These are phyloP conservation scores for Harringtonia lauricola DNA, from an alignment of 2,329 filamentous ascomycete genomes.

Conservation along the genomic window DNA sequence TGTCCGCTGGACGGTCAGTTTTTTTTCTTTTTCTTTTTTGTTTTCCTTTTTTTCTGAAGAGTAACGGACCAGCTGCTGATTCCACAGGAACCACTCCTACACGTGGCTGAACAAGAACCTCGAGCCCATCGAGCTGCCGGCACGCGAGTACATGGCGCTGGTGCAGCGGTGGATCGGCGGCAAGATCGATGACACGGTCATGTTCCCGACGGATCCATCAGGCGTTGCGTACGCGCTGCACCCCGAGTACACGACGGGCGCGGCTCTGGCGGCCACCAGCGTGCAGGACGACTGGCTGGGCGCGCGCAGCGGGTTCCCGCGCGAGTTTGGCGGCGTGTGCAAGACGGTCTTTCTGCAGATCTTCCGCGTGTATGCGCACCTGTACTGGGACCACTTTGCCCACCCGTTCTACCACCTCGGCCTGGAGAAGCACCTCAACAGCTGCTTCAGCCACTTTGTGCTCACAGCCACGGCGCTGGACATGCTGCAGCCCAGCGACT, in stretches of 20 bases:
- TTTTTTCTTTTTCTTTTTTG: not conserved
- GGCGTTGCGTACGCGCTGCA: constrained; percentile 56
- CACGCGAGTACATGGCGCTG: constrained; percentile 85
- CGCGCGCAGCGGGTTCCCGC: constrained; percentile 85
- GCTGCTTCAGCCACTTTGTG: constrained; percentile 78
- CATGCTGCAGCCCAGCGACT: constrained; percentile 77
- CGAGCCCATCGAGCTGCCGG: constrained; percentile 83
- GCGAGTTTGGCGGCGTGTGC: constrained; percentile 80
- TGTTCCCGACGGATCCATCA: constrained; percentile 81
- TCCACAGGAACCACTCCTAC: constrained; percentile 85
- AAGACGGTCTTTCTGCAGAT: constrained; percentile 95
- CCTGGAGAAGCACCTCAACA: constrained; percentile 72
- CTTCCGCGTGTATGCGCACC: constrained; percentile 95
- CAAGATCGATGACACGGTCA: constrained; percentile 81
- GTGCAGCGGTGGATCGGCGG: constrained; percentile 96
- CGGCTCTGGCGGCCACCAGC: too few species aligned
- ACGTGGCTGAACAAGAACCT: constrained; percentile 88
- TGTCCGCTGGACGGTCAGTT: constrained; percentile 90
- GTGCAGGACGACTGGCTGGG: constrained; percentile 75
- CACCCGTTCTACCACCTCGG: constrained; percentile 78
- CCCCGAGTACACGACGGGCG: constrained; percentile 22
- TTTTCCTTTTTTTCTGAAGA: not conserved
- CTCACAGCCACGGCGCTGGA: constrained; percentile 70
- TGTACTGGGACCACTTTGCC: constrained; percentile 92
- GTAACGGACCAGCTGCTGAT: too few species aligned